Conservation (phyloP, 129 eudicot genomes). For the Flaveria brownii region DNA sequence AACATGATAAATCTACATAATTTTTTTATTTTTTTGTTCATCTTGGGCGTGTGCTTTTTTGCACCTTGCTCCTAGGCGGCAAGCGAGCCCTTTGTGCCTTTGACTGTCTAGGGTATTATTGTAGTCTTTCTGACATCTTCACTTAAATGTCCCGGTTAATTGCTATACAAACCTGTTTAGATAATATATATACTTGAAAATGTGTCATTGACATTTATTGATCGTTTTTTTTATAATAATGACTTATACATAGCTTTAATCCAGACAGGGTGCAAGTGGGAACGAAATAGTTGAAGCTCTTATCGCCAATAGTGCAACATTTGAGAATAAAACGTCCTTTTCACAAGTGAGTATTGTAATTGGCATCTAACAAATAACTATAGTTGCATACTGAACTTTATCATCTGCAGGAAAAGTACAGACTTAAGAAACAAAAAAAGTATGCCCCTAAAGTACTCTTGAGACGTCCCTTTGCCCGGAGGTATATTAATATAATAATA, state of each 20-base stretch:
- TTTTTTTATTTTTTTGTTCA: no score
- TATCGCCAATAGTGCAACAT: slow-evolving; percentile 90
- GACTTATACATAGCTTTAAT: slow-evolving; percentile 24
- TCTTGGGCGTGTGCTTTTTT: no score
- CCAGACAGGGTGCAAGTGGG: slow-evolving; percentile 88
- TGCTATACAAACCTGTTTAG: not conserved
- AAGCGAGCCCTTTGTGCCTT: no score
- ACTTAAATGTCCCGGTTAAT: not conserved
- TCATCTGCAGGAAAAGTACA: slow-evolving; percentile 74
- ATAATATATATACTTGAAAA: no score
- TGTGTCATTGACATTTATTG: not conserved
- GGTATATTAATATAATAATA: slow-evolving; percentile 38
- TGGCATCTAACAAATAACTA: slow-evolving; percentile 7
- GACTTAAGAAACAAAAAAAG: slow-evolving; percentile 91
- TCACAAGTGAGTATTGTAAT: slow-evolving; percentile 61
- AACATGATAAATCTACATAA: not conserved
- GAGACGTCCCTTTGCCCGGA: slow-evolving; percentile 90
- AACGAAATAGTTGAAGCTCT: slow-evolving; percentile 91
- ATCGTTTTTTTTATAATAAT: not conserved
- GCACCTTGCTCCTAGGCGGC: no score
- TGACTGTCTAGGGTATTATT: not conserved
- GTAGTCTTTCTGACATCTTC: slow-evolving; percentile 8
- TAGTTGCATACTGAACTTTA: slow-evolving; percentile 23
- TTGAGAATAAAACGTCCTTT: slow-evolving; percentile 90
- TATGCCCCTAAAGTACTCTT: slow-evolving; percentile 88